Conservation (phyloP, 352 stramenopile species). For the Aphanomyces stellatus region DNA sequence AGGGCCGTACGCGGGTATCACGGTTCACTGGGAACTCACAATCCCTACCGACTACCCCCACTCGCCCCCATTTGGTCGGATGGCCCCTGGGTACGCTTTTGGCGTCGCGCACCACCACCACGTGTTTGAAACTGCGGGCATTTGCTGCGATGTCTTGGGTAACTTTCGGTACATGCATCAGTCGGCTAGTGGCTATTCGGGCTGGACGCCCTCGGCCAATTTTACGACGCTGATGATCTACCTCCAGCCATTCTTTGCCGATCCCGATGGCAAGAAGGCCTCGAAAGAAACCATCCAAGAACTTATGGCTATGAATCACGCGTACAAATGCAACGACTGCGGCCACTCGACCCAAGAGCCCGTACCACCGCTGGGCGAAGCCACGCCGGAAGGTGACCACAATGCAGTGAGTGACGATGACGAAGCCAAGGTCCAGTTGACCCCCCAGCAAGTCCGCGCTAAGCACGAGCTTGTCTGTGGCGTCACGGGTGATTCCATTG, state of each 20-base stretch:
- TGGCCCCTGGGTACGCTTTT: background rate
- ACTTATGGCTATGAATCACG: background rate
- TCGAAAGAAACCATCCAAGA: background rate
- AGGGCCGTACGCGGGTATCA: background rate
- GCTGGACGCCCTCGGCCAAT: constrained; percentile 3
- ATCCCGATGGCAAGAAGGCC: background rate
- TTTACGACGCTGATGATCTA: constrained; percentile 16
- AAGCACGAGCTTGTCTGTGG: background rate
- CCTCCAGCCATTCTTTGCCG: constrained; percentile 12
- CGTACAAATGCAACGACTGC: background rate
- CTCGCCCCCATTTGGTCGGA: constrained; percentile 3
- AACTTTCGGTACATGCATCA: constrained; percentile 10
- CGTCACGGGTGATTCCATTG: background rate
- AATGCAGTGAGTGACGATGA: background rate
- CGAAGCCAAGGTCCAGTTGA: no score
- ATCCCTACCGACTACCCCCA: constrained; percentile 1
- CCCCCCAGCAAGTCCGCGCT: background rate
- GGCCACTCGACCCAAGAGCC: background rate
- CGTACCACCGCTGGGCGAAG: background rate
- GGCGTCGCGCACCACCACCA: background rate
- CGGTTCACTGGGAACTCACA: constrained; percentile 6
- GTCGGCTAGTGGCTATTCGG: background rate
- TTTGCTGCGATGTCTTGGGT: constrained; percentile 10
- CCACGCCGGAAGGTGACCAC: background rate
- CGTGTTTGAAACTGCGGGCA: background rate